Percentiles rank a stretch among this genome's conserved stretches.
Conservation (phyloP, 495 filamentous ascomycete genomes). For the Umbilicaria muhlenbergii region DNA sequence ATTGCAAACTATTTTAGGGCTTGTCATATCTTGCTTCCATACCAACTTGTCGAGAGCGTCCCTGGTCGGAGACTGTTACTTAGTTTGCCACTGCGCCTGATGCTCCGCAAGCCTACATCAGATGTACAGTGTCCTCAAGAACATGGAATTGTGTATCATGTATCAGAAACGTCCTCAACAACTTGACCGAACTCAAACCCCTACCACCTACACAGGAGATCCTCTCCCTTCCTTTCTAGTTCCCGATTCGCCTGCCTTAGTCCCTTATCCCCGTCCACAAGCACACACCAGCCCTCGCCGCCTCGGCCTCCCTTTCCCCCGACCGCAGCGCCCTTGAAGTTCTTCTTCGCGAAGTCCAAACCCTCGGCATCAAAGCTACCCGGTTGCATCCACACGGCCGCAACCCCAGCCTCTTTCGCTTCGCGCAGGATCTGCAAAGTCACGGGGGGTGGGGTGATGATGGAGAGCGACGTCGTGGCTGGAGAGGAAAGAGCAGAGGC, state of each 20-base stretch:
- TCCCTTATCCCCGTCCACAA: conserved; percentile 73
- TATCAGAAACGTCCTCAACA: too few relatives aligned
- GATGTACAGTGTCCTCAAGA: too few relatives aligned
- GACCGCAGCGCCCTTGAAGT: conserved; percentile 49
- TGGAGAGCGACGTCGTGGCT: conserved; percentile 52
- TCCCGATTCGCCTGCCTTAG: conserved; percentile 42
- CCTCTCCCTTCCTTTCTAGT: too few relatives aligned
- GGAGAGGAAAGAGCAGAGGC: conserved; percentile 48
- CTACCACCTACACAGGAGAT: too few relatives aligned
- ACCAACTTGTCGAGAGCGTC: too few relatives aligned
- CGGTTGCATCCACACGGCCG: conserved; percentile 82
- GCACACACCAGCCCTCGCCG: conserved; percentile 76
- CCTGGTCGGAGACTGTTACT: too few relatives aligned
- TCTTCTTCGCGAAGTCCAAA: conserved; percentile 45
- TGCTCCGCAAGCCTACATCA: too few relatives aligned
- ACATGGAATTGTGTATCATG: too few relatives aligned
- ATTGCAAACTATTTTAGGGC: too few relatives aligned
- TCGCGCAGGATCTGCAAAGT: conserved; percentile 59
- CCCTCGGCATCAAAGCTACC: conserved; percentile 68
- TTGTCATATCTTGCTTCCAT: too few relatives aligned
- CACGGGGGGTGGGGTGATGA: conserved; percentile 73
- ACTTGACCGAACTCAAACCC: too few relatives aligned
- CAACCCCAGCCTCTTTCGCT: conserved; percentile 63
- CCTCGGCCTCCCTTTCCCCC: conserved; percentile 51
- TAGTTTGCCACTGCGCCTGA: too few relatives aligned